Evolutionary conservation across 805 yeast species (phyloP).

Genomic region (Hanseniaspora lindneri): DNA sequence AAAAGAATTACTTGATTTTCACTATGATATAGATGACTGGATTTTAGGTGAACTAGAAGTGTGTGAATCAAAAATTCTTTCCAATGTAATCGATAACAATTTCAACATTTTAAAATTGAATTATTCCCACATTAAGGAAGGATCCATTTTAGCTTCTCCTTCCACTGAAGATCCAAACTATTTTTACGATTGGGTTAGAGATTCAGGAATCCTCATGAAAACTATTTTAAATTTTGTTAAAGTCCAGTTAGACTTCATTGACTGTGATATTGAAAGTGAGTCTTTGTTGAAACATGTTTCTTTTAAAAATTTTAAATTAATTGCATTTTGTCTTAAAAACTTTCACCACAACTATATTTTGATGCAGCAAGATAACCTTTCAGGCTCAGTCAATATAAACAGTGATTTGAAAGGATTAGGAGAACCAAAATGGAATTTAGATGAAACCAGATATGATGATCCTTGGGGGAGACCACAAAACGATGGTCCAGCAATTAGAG

Average conservation of each 20-base stretch:
- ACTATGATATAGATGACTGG: slow-evolving; percentile 35
- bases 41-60: slow-evolving; percentile 31
- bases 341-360: slow-evolving; percentile 45
- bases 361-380: slow-evolving; percentile 56
- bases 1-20: slow-evolving; percentile 13
- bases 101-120: slow-evolving; percentile 23
- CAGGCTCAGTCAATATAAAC: slow-evolving; percentile 40
- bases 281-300: slow-evolving; percentile 16
- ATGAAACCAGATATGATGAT: slow-evolving; percentile 49
- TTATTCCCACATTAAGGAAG: slow-evolving; percentile 36
- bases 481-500: slow-evolving; percentile 85
- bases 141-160: slow-evolving; percentile 79
- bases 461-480: slow-evolving; percentile 93
- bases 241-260: slow-evolving; percentile 31
- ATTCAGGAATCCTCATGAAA: slow-evolving; percentile 68
- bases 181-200: slow-evolving; percentile 84
- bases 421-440: slow-evolving; percentile 74
- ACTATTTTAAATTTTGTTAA: slow-evolving; percentile 43
- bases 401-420: slow-evolving; percentile 51
- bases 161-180: slow-evolving; percentile 62
- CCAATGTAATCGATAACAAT: slow-evolving; percentile 38
- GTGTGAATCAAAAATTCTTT: slow-evolving; percentile 35
- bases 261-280: slow-evolving; percentile 21
- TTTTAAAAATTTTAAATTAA: slow-evolving; percentile 19
- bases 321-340: slow-evolving; percentile 43